Percentiles rank a stretch among this genome's conserved stretches.
phyloP scores from a whole-genome alignment of 352 stramenopile genomes.

The Globisporangium okanoganense region DNA sequence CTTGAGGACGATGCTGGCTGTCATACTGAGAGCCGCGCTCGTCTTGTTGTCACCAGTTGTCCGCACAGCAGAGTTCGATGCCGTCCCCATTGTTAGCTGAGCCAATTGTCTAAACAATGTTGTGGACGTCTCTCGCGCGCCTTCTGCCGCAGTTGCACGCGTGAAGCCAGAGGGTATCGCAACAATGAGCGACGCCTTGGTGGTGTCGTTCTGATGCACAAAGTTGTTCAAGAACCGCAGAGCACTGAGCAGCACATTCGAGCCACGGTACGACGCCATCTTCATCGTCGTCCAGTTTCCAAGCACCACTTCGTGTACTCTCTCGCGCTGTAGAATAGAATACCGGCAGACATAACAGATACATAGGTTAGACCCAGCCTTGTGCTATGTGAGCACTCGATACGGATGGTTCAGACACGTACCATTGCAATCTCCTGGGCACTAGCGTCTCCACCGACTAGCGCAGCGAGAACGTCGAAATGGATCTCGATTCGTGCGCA shows the following conservation, averaged over 20 bases:
- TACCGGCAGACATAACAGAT: neutral
- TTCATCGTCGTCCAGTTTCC: slow-evolving; percentile 59
- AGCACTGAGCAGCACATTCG: slow-evolving; percentile 33
- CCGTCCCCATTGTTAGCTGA: slow-evolving; percentile 8
- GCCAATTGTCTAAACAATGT: slow-evolving; percentile 17
- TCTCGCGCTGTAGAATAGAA: slow-evolving; percentile 24
- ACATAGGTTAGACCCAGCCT: neutral
- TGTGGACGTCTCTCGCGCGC: neutral
- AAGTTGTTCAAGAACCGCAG: slow-evolving; percentile 51
- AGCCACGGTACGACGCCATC: slow-evolving; percentile 37
- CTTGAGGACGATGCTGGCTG: slow-evolving; percentile 42
- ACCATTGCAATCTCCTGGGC: slow-evolving; percentile 39
- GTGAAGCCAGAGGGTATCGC: slow-evolving; percentile 1
- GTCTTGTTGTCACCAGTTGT: neutral
- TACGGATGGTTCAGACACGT: slow-evolving; percentile 8
- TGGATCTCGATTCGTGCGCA: slow-evolving; percentile 39
- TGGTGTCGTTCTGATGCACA: slow-evolving; percentile 34
- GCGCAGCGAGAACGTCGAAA: slow-evolving; percentile 43
- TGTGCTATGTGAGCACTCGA: neutral
- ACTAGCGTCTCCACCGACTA: slow-evolving; percentile 31
- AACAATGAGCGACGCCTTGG: slow-evolving; percentile 31
- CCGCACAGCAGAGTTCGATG: neutral
- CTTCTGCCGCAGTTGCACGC: neutral
- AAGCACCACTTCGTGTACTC: slow-evolving; percentile 31
- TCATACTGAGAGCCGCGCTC: slow-evolving; percentile 17